These are phyloP conservation scores for Alternaria solani DNA, from an alignment of 2,329 filamentous ascomycete species.

Conservation along the genomic window DNA sequence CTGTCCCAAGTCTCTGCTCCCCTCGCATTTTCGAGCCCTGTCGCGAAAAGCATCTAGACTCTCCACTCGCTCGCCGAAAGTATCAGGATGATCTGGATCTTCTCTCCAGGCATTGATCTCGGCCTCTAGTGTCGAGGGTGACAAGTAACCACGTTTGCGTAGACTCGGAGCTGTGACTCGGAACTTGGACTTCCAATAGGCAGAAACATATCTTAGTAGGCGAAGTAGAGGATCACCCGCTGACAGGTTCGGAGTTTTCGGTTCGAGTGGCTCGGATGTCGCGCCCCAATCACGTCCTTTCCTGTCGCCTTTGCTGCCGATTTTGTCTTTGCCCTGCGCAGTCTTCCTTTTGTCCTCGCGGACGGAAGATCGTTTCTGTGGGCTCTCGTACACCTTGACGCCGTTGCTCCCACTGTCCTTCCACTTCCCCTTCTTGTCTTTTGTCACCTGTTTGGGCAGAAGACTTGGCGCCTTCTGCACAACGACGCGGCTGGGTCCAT, in stretches of 20 bases:
- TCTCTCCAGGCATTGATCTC: constrained; percentile 74
- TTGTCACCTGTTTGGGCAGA: constrained; percentile 65
- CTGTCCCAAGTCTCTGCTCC: constrained; percentile 85
- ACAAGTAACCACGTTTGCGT: constrained; percentile 89
- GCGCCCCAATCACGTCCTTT: constrained; percentile 74
- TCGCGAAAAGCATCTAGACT: constrained; percentile 72
- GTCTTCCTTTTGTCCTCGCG: constrained; percentile 16
- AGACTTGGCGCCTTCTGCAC: constrained; percentile 65
- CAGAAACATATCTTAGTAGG: constrained; percentile 76
- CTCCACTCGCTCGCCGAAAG: constrained; percentile 80
- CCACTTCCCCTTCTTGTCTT: constrained; percentile 40
- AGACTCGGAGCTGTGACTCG: constrained; percentile 78
- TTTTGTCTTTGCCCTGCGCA: constrained; percentile 37
- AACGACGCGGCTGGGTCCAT: constrained; percentile 79
- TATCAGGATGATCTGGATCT: constrained; percentile 66
- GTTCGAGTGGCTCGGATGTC: constrained; percentile 73
- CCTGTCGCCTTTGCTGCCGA: constrained; percentile 53
- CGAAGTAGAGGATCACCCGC: constrained; percentile 81
- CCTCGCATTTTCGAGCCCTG: constrained; percentile 73
- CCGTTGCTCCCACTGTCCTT: constrained; percentile 55
- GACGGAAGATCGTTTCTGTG: constrained; percentile 21
- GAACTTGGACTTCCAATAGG: constrained; percentile 91
- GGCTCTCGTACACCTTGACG: constrained; percentile 39
- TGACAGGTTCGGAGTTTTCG: constrained; percentile 77
- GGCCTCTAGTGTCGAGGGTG: constrained; percentile 76